Conservation (phyloP, 352 stramenopile species). For the Pythium rishiriense region DNA sequence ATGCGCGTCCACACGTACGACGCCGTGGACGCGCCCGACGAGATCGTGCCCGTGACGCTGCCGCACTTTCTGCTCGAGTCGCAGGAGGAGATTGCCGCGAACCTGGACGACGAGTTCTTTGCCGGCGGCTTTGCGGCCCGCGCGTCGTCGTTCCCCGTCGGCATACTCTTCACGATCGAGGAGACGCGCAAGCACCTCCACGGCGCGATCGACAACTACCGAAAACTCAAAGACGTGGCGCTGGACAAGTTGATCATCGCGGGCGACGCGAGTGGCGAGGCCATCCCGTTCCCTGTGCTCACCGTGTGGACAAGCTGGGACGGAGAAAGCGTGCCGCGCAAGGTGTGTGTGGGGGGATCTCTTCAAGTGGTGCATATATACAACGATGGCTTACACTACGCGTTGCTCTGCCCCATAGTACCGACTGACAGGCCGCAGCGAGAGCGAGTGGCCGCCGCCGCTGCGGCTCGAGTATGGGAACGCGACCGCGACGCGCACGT, state of each 20-base stretch:
- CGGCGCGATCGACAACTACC: slow-evolving; percentile 63
- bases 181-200: slow-evolving; percentile 73
- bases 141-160: slow-evolving; percentile 57
- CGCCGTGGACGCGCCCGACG: not conserved
- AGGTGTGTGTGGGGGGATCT: slow-evolving; percentile 10
- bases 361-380: not conserved
- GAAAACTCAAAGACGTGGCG: slow-evolving; percentile 46
- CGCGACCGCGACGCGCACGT: slow-evolving; percentile 41
- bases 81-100: slow-evolving; percentile 67
- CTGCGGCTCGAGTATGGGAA: slow-evolving; percentile 35
- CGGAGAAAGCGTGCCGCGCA: slow-evolving; percentile 14
- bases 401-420: too few relatives aligned
- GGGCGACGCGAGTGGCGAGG: slow-evolving; percentile 13
- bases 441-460: slow-evolving; percentile 52
- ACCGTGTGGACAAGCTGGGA: slow-evolving; percentile 41
- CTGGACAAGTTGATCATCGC: slow-evolving; percentile 54
- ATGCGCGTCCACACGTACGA: slow-evolving; percentile 18
- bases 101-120: slow-evolving; percentile 67
- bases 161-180: slow-evolving; percentile 70
- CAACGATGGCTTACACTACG: too few relatives aligned
- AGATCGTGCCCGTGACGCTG: slow-evolving; percentile 38
- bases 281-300: slow-evolving; percentile 44
- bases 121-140: slow-evolving; percentile 45
- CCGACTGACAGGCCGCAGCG: slow-evolving; percentile 39
- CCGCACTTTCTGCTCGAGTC: slow-evolving; percentile 68